Evolutionary conservation across 441 rosid species (phyloP), one percentile per base, ranked within the genome.

Genomic region (Populus hybrid): DNA sequence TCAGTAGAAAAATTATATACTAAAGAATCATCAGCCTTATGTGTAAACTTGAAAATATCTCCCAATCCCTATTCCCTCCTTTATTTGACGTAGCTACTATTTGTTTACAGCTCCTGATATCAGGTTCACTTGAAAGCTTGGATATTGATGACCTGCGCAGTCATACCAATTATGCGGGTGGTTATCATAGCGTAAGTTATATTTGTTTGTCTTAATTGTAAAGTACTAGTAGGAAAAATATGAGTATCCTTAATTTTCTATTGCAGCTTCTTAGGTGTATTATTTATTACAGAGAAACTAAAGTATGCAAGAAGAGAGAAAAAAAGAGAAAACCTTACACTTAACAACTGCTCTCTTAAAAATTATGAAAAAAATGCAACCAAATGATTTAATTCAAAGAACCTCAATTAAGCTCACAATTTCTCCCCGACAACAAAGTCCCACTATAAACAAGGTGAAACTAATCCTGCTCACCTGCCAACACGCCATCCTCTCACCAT

Each of bases 71-170:
- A 4, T 12, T 11, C 19, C 63, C 66, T 34, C 21, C 16, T 69
- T 64, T 40, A n/a, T 42, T 70, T 81, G 70, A 65, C n/a, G 3
- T 24, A 35, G 28, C 75, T 5, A 74, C 4, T 80, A 67, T 83
- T 66, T 84, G 79, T 86, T 83, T 79, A 75, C 91, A 96, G 99
- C 96, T 96, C 80, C 87, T 96, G 75, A 92, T 96, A 85, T 92
- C 98, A 40, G 99, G 99, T 80, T 96, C 99, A 75, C 92, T 93
- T 57, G 99, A 96, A 65, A 90, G 97, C 86, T 86, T 96, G 94
- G 99, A 96, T 85, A 87, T 96, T 86, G 98, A 91, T 80, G 99
- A 96, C 85, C 85, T 96, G 79, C 89, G 96, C 38, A 69, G 70
- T 63, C 76, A 92, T 84, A 87, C 99, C 82, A 92, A 89, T 79